These are phyloP conservation scores for Drechslerella coelobrocha DNA, from an alignment of 2,329 filamentous ascomycete genomes.

Conservation along the genomic window DNA sequence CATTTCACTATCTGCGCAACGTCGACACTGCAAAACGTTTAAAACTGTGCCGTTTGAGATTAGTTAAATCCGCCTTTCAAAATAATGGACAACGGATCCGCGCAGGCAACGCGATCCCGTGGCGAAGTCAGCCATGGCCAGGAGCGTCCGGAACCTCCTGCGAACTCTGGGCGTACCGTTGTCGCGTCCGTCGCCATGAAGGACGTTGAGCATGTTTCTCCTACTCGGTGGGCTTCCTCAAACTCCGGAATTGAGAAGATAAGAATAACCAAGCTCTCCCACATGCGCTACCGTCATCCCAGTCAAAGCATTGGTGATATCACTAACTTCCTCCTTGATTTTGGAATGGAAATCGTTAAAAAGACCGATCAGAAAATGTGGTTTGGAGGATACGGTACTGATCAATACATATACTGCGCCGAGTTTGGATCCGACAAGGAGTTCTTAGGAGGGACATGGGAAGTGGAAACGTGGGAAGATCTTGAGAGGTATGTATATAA, in stretches of 20 bases:
- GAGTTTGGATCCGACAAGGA: constrained; percentile 56
- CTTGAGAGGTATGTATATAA: constrained; percentile 58
- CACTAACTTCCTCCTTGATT: constrained; percentile 56
- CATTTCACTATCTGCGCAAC: too few species aligned
- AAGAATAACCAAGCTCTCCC: constrained; percentile 61
- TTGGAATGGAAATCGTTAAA: constrained; percentile 60
- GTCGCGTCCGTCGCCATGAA: constrained; percentile 25
- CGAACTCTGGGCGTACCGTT: constrained; percentile 32
- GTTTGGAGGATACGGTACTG: constrained; percentile 60
- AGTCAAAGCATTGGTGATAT: constrained; percentile 53
- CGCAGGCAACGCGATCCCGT: too few species aligned
- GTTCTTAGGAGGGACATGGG: constrained; percentile 60
- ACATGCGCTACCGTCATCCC: constrained; percentile 66
- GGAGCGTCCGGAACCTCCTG: too few species aligned
- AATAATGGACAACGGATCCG: too few species aligned
- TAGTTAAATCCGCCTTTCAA: too few species aligned
- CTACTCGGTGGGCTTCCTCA: constrained; percentile 12
- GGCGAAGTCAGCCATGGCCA: too few species aligned
- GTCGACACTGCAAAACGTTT: too few species aligned
- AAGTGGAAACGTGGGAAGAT: constrained; percentile 60
- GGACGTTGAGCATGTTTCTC: constrained; percentile 19
- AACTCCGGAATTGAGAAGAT: constrained; percentile 58
- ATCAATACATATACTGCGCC: constrained; percentile 61
- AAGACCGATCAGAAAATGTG: constrained; percentile 58
- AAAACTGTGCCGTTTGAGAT: too few species aligned